Evolutionary conservation across 2,329 filamentous ascomycete species (phyloP).

Genomic region (Cytospora schulzeri): DNA sequence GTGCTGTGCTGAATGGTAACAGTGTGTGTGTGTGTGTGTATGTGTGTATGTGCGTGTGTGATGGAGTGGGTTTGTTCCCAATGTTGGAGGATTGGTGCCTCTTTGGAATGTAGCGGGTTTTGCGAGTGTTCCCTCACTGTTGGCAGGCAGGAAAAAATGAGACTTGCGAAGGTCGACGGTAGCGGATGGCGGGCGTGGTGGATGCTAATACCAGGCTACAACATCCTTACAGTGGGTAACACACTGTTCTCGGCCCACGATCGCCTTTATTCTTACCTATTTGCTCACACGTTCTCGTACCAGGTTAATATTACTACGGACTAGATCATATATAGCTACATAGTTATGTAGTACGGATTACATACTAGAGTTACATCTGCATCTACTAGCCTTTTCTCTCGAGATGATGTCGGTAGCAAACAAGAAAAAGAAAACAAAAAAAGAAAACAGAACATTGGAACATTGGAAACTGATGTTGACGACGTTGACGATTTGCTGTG

Average conservation of each 20-base stretch:
- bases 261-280: not conserved
- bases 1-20: slow-evolving; percentile 5
- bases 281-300: not conserved
- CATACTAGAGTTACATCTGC: not conserved
- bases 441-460: too few relatives aligned
- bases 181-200: not conserved
- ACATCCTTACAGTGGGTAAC: not conserved
- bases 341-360: not conserved
- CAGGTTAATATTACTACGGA: not conserved
- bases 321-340: not conserved
- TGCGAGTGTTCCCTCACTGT: slow-evolving; percentile 8
- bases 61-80: slow-evolving; percentile 11
- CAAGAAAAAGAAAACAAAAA: not conserved
- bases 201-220: not conserved
- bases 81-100: slow-evolving; percentile 21
- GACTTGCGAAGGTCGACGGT: not conserved
- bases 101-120: slow-evolving; percentile 19
- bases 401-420: not conserved
- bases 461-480: not conserved
- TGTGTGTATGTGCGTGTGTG: slow-evolving; percentile 7
- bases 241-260: not conserved
- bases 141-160: slow-evolving; percentile 17
- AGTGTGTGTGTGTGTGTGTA: slow-evolving; percentile 1
- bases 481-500: not conserved
- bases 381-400: not conserved